Conservation (phyloP, 2,329 filamentous ascomycete genomes). For the Aspergillus fructus region DNA sequence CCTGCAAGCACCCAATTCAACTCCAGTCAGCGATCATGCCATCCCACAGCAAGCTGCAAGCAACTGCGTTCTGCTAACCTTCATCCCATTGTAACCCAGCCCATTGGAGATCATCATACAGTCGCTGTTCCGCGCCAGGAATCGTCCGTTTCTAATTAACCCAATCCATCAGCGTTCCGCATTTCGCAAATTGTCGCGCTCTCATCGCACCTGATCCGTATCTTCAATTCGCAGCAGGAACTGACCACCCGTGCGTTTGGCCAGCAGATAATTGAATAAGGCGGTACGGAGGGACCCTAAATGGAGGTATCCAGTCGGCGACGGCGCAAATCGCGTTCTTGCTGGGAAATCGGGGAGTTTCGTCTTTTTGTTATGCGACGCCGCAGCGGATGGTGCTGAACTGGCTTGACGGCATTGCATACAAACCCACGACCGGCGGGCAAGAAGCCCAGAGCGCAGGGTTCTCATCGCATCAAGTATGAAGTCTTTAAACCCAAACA, state of each 20-base stretch:
- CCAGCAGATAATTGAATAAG: slow-evolving; percentile 92
- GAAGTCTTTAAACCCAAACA: background rate
- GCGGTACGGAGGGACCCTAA: slow-evolving; percentile 89
- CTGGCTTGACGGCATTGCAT: slow-evolving; percentile 34
- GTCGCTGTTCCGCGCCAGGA: slow-evolving; percentile 70
- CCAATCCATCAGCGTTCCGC: slow-evolving; percentile 20
- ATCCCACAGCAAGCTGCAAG: slow-evolving; percentile 13
- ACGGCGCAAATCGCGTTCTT: slow-evolving; percentile 88
- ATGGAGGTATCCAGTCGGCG: slow-evolving; percentile 90
- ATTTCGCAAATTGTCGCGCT: background rate
- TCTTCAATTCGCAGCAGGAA: slow-evolving; percentile 93
- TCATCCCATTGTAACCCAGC: slow-evolving; percentile 92
- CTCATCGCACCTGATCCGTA: slow-evolving; percentile 73
- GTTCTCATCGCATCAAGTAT: slow-evolving; percentile 28
- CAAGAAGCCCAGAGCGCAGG: slow-evolving; percentile 22
- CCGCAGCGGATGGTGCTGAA: slow-evolving; percentile 26
- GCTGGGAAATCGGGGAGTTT: slow-evolving; percentile 56
- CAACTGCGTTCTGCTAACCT: slow-evolving; percentile 50
- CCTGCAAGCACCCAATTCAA: slow-evolving; percentile 47
- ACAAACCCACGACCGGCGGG: slow-evolving; percentile 38
- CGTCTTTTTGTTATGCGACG: slow-evolving; percentile 33
- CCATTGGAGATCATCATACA: slow-evolving; percentile 83
- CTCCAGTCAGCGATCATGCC: background rate
- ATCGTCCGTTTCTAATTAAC: slow-evolving; percentile 73
- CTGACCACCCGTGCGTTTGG: slow-evolving; percentile 80